Percentiles rank a stretch among this genome's conserved stretches.
Evolutionary conservation across 73 alveolate species (phyloP).

Genomic region (Tetrahymena borealis): DNA sequence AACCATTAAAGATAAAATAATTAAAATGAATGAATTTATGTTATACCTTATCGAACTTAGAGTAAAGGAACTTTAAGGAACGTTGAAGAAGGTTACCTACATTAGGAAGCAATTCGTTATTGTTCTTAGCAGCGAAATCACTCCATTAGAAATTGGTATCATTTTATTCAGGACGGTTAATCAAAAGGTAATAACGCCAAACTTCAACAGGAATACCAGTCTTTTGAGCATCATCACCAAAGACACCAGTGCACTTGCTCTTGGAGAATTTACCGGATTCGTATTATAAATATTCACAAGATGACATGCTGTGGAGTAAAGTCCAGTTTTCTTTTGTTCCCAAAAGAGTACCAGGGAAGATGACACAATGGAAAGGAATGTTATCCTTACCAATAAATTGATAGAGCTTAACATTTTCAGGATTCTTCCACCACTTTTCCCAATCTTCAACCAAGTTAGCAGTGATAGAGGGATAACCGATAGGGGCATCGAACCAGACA

Average conservation of each 20-base stretch:
- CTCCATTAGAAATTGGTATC: constrained; percentile 96
- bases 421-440: constrained; percentile 98
- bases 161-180: constrained; percentile 90
- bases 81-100: constrained; percentile 92
- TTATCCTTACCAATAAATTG: constrained; percentile 99
- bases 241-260: constrained; percentile 90
- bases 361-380: constrained; percentile 95
- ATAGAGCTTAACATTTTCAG: constrained; percentile 84
- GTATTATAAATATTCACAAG: constrained; percentile 95
- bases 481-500: constrained; percentile 99
- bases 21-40: background rate
- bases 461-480: constrained; percentile 95
- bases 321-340: constrained; percentile 87
- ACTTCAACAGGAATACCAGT: constrained; percentile 95
- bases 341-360: constrained; percentile 92
- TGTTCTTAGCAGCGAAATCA: constrained; percentile 91
- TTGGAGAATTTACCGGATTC: constrained; percentile 93
- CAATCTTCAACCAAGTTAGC: constrained; percentile 83
- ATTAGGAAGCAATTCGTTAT: constrained; percentile 92
- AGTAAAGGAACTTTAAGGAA: constrained; percentile 61
- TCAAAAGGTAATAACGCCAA: constrained; percentile 91
- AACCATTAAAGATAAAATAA: constrained; percentile 2
- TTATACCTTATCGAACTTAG: constrained; percentile 48
- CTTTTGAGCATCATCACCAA: constrained; percentile 90
- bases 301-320: constrained; percentile 73